These are phyloP conservation scores for Sugiyamaella floridensis DNA, from an alignment of 805 yeast species.

Conservation along the genomic window DNA sequence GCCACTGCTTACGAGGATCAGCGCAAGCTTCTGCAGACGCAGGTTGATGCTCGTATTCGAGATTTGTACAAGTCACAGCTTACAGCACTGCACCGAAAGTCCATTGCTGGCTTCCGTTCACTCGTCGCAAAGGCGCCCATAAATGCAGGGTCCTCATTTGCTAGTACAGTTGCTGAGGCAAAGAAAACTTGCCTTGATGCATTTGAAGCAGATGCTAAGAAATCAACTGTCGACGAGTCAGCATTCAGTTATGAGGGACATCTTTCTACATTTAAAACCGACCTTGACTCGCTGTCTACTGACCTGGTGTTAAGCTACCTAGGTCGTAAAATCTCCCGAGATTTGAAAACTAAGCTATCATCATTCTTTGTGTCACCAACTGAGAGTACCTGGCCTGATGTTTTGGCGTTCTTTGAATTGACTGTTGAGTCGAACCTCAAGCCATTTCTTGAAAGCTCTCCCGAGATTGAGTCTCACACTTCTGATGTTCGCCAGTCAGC, in stretches of 20 bases:
- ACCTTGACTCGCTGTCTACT: conserved; percentile 37
- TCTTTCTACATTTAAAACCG: conserved; percentile 25
- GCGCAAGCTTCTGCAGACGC: conserved; percentile 41
- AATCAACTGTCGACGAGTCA: conserved; percentile 27
- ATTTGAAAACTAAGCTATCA: conserved; percentile 38
- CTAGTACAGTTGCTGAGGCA: conserved; percentile 26
- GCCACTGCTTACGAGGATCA: conserved; percentile 59
- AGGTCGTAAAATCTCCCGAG: conserved; percentile 15
- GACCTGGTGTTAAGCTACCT: conserved; percentile 32
- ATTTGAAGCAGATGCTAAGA: conserved; percentile 32
- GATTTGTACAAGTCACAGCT: conserved; percentile 41
- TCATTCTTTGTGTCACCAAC: conserved; percentile 45
- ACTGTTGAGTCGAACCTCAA: conserved; percentile 29
- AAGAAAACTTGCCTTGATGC: conserved; percentile 16
- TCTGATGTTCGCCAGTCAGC: conserved; percentile 44
- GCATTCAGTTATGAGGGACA: conserved; percentile 26
- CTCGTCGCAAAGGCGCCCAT: conserved; percentile 11
- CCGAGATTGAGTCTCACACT: conserved; percentile 25
- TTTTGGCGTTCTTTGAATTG: conserved; percentile 39
- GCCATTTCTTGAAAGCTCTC: not conserved
- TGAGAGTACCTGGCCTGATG: conserved; percentile 53
- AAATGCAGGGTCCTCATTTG: conserved; percentile 18
- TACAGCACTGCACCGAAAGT: conserved; percentile 30
- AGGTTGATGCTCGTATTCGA: conserved; percentile 40
- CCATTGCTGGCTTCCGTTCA: conserved; percentile 28